Percentiles rank a stretch among this genome's conserved stretches.
phyloP scores from a whole-genome alignment of 768 basidiomycete genomes.

The Lentinula edodes region DNA sequence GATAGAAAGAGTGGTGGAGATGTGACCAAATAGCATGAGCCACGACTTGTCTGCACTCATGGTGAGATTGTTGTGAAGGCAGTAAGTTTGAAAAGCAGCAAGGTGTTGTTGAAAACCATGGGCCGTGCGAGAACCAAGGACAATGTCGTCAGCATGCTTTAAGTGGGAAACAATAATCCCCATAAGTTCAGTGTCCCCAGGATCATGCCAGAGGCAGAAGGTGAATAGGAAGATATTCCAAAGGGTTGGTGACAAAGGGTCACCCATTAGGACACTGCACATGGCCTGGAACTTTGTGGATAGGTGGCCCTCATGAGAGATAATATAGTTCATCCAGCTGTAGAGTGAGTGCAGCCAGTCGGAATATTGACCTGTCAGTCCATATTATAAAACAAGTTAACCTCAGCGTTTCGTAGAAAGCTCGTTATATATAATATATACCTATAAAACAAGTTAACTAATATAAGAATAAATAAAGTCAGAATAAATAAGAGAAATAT shows the following conservation, averaged over 20 bases:
- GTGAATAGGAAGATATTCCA: too few species aligned
- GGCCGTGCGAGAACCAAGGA: slow-evolving; percentile 17
- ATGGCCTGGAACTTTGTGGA: too few species aligned
- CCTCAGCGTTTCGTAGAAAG: too few species aligned
- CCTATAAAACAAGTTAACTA: too few species aligned
- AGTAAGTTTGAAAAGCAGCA: not conserved
- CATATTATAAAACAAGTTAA: too few species aligned
- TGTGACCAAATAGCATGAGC: not conserved
- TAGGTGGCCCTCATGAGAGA: not conserved
- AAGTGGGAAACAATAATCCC: not conserved
- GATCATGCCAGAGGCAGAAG: too few species aligned
- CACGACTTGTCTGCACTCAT: not conserved
- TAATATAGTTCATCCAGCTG: not conserved
- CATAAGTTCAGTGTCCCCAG: too few species aligned
- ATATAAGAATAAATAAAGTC: too few species aligned
- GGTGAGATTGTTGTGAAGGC: not conserved
- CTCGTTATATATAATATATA: too few species aligned
- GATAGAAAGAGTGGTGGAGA: not conserved
- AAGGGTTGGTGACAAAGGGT: too few species aligned
- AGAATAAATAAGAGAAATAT: too few species aligned
- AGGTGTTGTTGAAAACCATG: not conserved
- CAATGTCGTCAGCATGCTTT: not conserved
- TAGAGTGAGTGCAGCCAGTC: not conserved
- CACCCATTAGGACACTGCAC: too few species aligned
- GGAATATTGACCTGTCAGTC: not conserved